Evolutionary conservation across 805 yeast genomes (phyloP), one percentile per base, ranked within the genome.

Genomic region (Dipodascus geniculatus): DNA sequence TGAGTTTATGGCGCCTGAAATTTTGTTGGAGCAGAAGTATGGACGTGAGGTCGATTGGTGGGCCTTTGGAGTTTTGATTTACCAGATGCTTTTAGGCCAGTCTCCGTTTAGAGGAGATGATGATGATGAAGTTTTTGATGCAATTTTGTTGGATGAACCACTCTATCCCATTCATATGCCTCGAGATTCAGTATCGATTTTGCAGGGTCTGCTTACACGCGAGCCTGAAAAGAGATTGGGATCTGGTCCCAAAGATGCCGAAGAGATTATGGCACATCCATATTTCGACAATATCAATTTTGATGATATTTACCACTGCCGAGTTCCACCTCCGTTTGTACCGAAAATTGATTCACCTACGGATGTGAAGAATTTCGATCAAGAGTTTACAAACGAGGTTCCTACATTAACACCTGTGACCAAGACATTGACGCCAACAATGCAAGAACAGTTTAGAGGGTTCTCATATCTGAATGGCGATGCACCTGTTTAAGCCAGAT

Each of bases 1-100:
- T 0, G 99, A 93, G 68, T 87, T 93, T 61, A 93, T 93, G 96
- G 99, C 99, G 1, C 99, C 99, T 0, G 99, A 93, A 69, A 91
- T 93, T 60, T 75, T 93, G 64, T 83, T 87, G 58, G 98, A 93
- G 53, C 95, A 90, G 68, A 85, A 83, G 56, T 93, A 93, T 64
- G 93, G 89, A 52, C 81, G 95, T 64, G 85, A 93, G 42, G 99
- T 93, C 53, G 99, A 93, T 71, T 93, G 99, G 99, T 93, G 99
- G 99, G 98, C 99, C 1, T 88, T 90, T 74, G 99, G 99, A 55
- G 98, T 93, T 24, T 75, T 93, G 58, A 74, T 93, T 59, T 93
- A 91, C 69, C 99, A 93, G 70, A 93, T 93, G 99, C 74, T 93
- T 54, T 75, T 93, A 55, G 93, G 96, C 52, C 96, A 91, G 69